phyloP scores from a whole-genome alignment of 371 early-diverging fungal genomes.

The Rhizopus stolonifer region DNA sequence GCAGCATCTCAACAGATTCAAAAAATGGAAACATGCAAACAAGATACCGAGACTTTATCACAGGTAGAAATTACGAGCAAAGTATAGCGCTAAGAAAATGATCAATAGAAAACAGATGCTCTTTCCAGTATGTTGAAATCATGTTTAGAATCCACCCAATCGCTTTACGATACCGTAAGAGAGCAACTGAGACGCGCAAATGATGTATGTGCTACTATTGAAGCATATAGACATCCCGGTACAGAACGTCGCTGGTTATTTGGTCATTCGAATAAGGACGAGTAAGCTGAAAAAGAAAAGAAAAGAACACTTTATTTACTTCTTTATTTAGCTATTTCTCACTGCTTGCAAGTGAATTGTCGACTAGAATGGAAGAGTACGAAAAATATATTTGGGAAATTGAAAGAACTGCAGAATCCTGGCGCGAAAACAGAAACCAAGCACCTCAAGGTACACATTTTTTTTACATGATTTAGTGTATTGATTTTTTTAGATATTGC shows the following conservation, averaged over 20 bases:
- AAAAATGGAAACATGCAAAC: conserved; percentile 25
- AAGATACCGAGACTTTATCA: conserved; percentile 26
- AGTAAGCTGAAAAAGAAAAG: conserved; percentile 23
- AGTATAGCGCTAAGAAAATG: not conserved
- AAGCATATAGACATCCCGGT: conserved; percentile 39
- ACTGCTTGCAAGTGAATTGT: conserved; percentile 25
- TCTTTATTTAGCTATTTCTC: conserved; percentile 33
- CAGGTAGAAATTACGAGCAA: conserved; percentile 24
- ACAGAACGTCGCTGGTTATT: conserved; percentile 40
- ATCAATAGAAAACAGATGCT: conserved; percentile 39
- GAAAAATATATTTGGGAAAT: conserved; percentile 46
- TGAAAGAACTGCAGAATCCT: conserved; percentile 40
- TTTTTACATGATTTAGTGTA: not conserved
- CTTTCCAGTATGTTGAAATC: conserved; percentile 30
- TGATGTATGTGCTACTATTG: conserved; percentile 38
- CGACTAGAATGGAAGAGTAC: conserved; percentile 35
- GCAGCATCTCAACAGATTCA: conserved; percentile 32
- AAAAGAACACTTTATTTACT: not conserved
- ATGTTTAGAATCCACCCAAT: conserved; percentile 26
- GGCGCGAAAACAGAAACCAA: conserved; percentile 31
- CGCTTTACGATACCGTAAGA: conserved; percentile 31
- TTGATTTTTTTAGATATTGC: conserved; percentile 40
- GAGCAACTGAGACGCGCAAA: conserved; percentile 39
- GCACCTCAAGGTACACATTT: conserved; percentile 44
- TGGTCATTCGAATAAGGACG: conserved; percentile 39